A percentile compares a stretch with the other conserved stretches of the same genome.
phyloP scores from a whole-genome alignment of 768 basidiomycete genomes.

The Ephemerocybe angulata region DNA sequence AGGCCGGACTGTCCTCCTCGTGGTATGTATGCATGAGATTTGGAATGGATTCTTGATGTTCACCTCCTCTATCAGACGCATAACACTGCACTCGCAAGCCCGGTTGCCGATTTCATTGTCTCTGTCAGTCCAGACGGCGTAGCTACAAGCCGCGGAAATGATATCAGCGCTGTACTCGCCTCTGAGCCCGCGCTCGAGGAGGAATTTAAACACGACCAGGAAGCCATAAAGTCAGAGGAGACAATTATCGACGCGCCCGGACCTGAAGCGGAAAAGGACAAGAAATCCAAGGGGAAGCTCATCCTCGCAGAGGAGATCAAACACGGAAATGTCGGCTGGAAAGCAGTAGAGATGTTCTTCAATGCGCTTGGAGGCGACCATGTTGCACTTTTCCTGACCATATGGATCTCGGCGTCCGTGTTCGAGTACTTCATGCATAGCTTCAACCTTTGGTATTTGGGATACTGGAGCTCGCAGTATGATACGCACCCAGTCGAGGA shows the following conservation, averaged over 20 bases:
- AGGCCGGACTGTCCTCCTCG: slow-evolving; percentile 85
- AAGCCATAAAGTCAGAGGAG: slow-evolving; percentile 11
- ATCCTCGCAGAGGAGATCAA: slow-evolving; percentile 58
- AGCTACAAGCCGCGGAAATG: slow-evolving; percentile 43
- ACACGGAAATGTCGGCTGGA: slow-evolving; percentile 53
- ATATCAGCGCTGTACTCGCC: slow-evolving; percentile 44
- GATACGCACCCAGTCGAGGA: slow-evolving; percentile 29
- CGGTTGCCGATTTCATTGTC: slow-evolving; percentile 56
- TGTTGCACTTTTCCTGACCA: slow-evolving; percentile 27
- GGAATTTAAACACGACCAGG: slow-evolving; percentile 13
- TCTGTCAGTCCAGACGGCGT: slow-evolving; percentile 53
- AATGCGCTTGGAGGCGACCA: slow-evolving; percentile 31
- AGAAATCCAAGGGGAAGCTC: slow-evolving; percentile 44
- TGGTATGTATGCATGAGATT: slow-evolving; percentile 54
- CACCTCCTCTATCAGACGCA: slow-evolving; percentile 41
- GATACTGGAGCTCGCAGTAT: slow-evolving; percentile 45
- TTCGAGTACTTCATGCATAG: slow-evolving; percentile 20
- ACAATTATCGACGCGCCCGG: slow-evolving; percentile 19
- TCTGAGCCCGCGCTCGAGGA: slow-evolving; percentile 32
- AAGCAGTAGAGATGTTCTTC: slow-evolving; percentile 37
- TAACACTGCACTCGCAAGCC: slow-evolving; percentile 48
- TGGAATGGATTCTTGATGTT: slow-evolving; percentile 17
- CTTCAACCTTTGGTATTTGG: slow-evolving; percentile 36
- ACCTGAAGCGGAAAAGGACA: slow-evolving; percentile 13
- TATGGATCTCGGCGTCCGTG: slow-evolving; percentile 21